Evolutionary conservation across 352 stramenopile species (phyloP).

Genomic region (Globisporangium sylvaticum): DNA sequence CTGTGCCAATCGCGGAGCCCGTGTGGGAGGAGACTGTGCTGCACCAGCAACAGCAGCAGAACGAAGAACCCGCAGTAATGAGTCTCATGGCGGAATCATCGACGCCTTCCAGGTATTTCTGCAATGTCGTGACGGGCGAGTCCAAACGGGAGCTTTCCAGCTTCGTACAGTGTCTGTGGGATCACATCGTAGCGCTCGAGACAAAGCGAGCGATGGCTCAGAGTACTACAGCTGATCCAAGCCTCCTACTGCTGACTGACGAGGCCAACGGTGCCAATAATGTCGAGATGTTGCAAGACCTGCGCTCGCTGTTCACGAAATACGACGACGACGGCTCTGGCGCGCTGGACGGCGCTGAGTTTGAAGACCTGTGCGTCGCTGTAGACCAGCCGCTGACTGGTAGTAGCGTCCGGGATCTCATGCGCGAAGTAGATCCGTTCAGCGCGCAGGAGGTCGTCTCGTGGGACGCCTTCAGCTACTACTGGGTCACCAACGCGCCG

Average conservation of each 20-base stretch:
- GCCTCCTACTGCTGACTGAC: slow-evolving; percentile 5
- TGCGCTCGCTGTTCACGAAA: slow-evolving; percentile 45
- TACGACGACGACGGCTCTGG: slow-evolving; percentile 59
- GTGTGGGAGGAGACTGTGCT: slow-evolving; percentile 46
- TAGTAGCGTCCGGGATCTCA: slow-evolving; percentile 30
- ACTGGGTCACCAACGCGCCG: slow-evolving; percentile 44
- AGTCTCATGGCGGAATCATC: slow-evolving; percentile 5
- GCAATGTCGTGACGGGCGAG: slow-evolving; percentile 49
- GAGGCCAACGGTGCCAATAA: slow-evolving; percentile 10
- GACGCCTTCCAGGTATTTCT: slow-evolving; percentile 32
- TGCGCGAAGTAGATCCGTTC: slow-evolving; percentile 41
- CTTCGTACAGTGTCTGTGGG: slow-evolving; percentile 35
- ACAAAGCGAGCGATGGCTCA: slow-evolving; percentile 12
- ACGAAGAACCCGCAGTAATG: not conserved
- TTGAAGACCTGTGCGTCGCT: slow-evolving; percentile 57
- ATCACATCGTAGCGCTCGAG: slow-evolving; percentile 22
- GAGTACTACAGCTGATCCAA: not conserved
- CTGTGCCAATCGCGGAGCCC: slow-evolving; percentile 22
- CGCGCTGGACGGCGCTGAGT: slow-evolving; percentile 43
- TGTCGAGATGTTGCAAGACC: slow-evolving; percentile 37
- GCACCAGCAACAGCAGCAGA: slow-evolving; percentile 8
- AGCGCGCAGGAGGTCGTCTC: slow-evolving; percentile 24
- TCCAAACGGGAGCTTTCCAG: slow-evolving; percentile 42
- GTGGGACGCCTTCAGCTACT: slow-evolving; percentile 49
- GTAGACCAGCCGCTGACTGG: slow-evolving; percentile 34